These are phyloP conservation scores for Yamadazyma takamatsuzukensis DNA, from an alignment of 805 yeast genomes.

Conservation along the genomic window DNA sequence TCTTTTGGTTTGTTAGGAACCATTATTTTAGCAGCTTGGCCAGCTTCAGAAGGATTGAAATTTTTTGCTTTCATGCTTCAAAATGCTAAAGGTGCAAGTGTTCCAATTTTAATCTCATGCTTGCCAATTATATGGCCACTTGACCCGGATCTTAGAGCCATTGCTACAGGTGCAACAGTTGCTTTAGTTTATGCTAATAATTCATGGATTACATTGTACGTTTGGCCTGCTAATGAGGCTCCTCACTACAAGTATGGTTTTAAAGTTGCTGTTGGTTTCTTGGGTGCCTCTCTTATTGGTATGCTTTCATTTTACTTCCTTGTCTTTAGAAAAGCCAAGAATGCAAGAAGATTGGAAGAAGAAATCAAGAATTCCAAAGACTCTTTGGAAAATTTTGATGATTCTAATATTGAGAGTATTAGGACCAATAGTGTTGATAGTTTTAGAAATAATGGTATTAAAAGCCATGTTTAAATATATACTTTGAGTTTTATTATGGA, in stretches of 20 bases:
- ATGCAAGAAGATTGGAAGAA: too few species aligned
- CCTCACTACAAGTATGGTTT: constrained; percentile 29
- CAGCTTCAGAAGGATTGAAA: constrained; percentile 11
- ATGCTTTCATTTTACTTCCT: too few species aligned
- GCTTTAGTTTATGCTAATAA: constrained; percentile 26
- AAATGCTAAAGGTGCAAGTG: constrained; percentile 9
- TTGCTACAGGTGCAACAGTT: constrained; percentile 18
- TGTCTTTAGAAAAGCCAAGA: too few species aligned
- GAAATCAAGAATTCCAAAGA: too few species aligned
- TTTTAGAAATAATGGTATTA: too few species aligned
- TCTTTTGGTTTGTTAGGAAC: constrained; percentile 7
- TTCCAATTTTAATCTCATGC: constrained; percentile 2
- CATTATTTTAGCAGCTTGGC: constrained; percentile 17
- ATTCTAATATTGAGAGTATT: too few species aligned
- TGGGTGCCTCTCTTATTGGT: too few species aligned
- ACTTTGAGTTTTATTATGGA: too few species aligned
- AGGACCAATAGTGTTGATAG: too few species aligned
- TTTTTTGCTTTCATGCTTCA: constrained; percentile 15
- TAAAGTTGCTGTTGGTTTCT: too few species aligned
- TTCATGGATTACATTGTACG: constrained; percentile 31
- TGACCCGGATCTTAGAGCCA: constrained; percentile 8
- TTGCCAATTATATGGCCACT: constrained; percentile 10
- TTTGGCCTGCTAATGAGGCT: constrained; percentile 29
- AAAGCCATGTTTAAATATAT: too few species aligned
- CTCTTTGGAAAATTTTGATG: too few species aligned